phyloP scores from a whole-genome alignment of 2,329 filamentous ascomycete genomes.

The Plenodomus tracheiphilus region DNA sequence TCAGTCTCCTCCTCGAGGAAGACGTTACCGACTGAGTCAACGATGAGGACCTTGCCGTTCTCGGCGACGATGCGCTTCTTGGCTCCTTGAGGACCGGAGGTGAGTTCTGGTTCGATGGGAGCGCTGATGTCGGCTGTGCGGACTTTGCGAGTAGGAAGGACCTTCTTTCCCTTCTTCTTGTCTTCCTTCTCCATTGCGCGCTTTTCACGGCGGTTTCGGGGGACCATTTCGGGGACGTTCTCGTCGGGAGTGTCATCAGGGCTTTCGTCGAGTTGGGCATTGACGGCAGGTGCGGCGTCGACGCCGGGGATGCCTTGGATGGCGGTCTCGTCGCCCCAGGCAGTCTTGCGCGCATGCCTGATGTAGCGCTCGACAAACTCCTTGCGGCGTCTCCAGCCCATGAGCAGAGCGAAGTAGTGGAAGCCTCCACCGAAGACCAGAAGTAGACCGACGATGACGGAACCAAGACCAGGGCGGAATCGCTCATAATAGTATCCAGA shows the following conservation, averaged over 20 bases:
- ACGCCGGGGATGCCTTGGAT: conserved; percentile 67
- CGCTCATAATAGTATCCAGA: conserved; percentile 98
- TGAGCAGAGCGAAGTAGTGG: conserved; percentile 83
- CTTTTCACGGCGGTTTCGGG: conserved; percentile 78
- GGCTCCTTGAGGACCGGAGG: conserved; percentile 68
- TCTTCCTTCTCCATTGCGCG: conserved; percentile 85
- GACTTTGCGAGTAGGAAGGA: conserved; percentile 59
- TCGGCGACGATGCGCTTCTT: conserved; percentile 89
- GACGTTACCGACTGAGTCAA: conserved; percentile 89
- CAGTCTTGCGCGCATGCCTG: conserved; percentile 80
- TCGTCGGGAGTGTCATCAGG: conserved; percentile 41
- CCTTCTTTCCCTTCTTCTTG: conserved; percentile 66
- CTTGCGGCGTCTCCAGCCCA: conserved; percentile 85
- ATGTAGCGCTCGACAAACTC: conserved; percentile 94
- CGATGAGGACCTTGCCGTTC: conserved; percentile 93
- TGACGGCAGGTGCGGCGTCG: conserved; percentile 45
- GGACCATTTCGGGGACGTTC: conserved; percentile 58
- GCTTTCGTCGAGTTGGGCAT: conserved; percentile 36
- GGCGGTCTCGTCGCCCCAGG: conserved; percentile 82
- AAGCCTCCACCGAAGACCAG: conserved; percentile 79
- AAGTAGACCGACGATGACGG: conserved; percentile 80
- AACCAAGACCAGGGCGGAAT: conserved; percentile 86
- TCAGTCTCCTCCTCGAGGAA: conserved; percentile 92
- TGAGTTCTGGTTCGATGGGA: conserved; percentile 56
- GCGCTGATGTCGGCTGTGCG: conserved; percentile 58